phyloP scores from a whole-genome alignment of 352 stramenopile species.

The Phytopythium chamaehyphon region DNA sequence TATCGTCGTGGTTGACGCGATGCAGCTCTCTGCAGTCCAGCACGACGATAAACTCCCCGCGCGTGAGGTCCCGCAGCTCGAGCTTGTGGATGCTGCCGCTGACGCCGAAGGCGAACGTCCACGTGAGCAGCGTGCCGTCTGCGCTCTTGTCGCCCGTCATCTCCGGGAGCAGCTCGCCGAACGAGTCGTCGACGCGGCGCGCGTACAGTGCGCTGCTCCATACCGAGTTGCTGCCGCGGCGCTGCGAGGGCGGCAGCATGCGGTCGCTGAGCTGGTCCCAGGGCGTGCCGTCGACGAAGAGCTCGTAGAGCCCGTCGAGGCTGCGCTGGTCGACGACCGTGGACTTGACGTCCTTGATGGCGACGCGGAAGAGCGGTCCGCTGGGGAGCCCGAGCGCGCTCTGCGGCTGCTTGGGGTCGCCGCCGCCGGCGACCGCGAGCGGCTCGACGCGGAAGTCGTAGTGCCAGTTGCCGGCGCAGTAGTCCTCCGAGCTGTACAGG shows the following conservation, averaged over 20 bases:
- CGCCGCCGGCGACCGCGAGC: constrained; percentile 24
- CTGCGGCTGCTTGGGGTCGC: constrained; percentile 7
- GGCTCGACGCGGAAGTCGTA: constrained; percentile 65
- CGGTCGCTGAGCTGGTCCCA: constrained; percentile 72
- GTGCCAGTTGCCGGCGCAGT: constrained; percentile 62
- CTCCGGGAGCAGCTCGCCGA: constrained; percentile 37
- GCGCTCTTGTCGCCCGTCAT: constrained; percentile 31
- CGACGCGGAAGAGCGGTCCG: constrained; percentile 38
- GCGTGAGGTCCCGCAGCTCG: constrained; percentile 54
- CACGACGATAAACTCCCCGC: constrained; percentile 76
- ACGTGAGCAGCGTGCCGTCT: constrained; percentile 45
- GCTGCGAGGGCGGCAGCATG: constrained; percentile 27
- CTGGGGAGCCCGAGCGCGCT: neutral
- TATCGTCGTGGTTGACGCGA: constrained; percentile 58
- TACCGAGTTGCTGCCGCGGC: constrained; percentile 28
- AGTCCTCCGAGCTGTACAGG: constrained; percentile 69
- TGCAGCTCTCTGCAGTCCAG: constrained; percentile 63
- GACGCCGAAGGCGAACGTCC: constrained; percentile 83
- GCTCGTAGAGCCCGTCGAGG: constrained; percentile 68
- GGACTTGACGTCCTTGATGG: constrained; percentile 71
- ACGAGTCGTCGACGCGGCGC: constrained; percentile 55
- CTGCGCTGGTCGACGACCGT: constrained; percentile 66
- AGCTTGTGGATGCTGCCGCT: constrained; percentile 74
- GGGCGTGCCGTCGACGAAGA: constrained; percentile 50
- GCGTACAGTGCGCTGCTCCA: constrained; percentile 83